A percentile compares a stretch with the other conserved stretches of the same genome.
These are phyloP conservation scores for Endothia cerciana DNA, from an alignment of 2,329 filamentous ascomycete genomes.

Conservation along the genomic window DNA sequence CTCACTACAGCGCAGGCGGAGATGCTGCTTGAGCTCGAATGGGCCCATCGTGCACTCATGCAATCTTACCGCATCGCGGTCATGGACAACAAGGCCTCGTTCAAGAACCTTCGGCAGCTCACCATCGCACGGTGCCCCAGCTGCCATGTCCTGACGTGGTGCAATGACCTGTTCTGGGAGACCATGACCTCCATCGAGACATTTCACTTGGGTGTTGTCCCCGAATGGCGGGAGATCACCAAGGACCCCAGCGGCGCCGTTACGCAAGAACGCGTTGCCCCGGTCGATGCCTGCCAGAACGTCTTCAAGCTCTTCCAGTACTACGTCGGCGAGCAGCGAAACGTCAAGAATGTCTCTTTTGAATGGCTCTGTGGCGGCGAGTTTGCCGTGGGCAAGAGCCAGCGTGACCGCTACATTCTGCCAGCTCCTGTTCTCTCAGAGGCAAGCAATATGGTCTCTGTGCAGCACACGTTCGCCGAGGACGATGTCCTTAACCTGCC, in stretches of 20 bases:
- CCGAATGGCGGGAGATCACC: constrained; percentile 66
- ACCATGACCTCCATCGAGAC: constrained; percentile 57
- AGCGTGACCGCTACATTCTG: constrained; percentile 65
- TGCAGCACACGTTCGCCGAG: constrained; percentile 32
- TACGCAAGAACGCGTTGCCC: constrained; percentile 41
- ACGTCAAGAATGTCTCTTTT: constrained; percentile 63
- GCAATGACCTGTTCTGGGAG: constrained; percentile 64
- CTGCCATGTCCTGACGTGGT: constrained; percentile 59
- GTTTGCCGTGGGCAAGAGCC: constrained; percentile 62
- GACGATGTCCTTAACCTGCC: constrained; percentile 56
- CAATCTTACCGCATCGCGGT: constrained; percentile 69
- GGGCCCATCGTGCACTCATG: constrained; percentile 70
- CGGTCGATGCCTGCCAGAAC: constrained; percentile 53
- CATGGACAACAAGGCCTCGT: constrained; percentile 61
- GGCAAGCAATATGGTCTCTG: constrained; percentile 36
- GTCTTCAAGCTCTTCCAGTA: constrained; percentile 57
- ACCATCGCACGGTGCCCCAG: constrained; percentile 69
- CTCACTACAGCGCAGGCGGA: constrained; percentile 68
- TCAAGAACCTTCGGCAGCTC: constrained; percentile 59
- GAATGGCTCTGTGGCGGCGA: constrained; percentile 73
- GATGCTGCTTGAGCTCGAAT: constrained; percentile 69
- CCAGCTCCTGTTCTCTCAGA: constrained; percentile 59
- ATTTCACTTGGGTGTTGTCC: constrained; percentile 63
- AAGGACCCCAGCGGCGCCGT: constrained; percentile 57
- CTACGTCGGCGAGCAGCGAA: constrained; percentile 50